Evolutionary conservation across 352 stramenopile genomes (phyloP).

Genomic region (Phytopythium helicoides): DNA sequence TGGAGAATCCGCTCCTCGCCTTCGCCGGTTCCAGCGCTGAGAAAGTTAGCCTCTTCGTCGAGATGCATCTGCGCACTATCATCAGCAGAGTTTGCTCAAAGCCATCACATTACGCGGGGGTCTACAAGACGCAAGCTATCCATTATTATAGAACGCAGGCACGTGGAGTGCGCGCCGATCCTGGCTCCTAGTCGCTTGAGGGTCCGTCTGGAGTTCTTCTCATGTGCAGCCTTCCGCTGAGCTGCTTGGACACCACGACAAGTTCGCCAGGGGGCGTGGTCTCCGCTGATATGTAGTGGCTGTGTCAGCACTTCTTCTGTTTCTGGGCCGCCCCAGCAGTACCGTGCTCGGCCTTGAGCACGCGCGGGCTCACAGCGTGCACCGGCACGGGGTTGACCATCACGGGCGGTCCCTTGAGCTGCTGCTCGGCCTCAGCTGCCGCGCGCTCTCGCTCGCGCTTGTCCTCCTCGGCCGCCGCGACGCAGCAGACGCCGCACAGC

Average conservation of each 20-base stretch:
- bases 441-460: constrained; percentile 72
- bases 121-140: constrained; percentile 1
- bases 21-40: constrained; percentile 5
- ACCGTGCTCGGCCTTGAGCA: constrained; percentile 1
- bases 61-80: not conserved
- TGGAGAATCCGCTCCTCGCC: constrained; percentile 3
- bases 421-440: constrained; percentile 25
- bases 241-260: not conserved
- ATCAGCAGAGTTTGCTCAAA: not conserved
- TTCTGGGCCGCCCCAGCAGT: not conserved
- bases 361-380: constrained; percentile 9
- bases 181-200: not conserved
- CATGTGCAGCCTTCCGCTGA: constrained; percentile 1
- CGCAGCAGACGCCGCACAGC: constrained; percentile 74
- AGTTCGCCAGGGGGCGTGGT: not conserved
- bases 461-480: constrained; percentile 75
- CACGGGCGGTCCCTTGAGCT: constrained; percentile 48
- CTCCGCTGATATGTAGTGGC: not conserved
- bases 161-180: not conserved
- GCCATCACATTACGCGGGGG: not conserved
- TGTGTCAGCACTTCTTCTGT: constrained; percentile 2
- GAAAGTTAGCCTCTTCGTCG: not conserved
- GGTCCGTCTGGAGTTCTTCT: not conserved
- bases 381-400: constrained; percentile 67
- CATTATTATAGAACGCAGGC: constrained; percentile 8